These are phyloP conservation scores for Geosmithia flava DNA, from an alignment of 2,329 filamentous ascomycete species.

Conservation along the genomic window DNA sequence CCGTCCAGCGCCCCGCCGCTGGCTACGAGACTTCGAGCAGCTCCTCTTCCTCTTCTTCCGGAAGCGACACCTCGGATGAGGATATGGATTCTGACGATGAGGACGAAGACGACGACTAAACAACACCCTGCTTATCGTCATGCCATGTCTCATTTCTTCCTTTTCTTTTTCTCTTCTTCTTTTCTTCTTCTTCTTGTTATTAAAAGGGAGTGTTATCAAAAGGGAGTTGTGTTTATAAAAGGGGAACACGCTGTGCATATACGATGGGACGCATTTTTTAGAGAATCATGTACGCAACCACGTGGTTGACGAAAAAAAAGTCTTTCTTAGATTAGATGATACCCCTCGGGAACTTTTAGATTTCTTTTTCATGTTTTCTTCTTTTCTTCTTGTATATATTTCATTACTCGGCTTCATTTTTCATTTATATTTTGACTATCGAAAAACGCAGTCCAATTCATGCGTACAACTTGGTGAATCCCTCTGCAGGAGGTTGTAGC, in stretches of 20 bases:
- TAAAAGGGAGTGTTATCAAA: background rate
- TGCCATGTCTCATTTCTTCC: background rate
- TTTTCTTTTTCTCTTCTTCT: background rate
- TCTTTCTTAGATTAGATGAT: background rate
- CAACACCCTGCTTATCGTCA: background rate
- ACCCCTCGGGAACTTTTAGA: background rate
- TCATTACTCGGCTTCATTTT: no score
- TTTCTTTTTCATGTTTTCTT: background rate
- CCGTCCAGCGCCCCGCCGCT: background rate
- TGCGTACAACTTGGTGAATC: slow-evolving; percentile 57
- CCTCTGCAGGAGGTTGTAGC: slow-evolving; percentile 72
- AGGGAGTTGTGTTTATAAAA: background rate
- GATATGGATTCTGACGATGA: slow-evolving; percentile 12
- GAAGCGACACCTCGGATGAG: slow-evolving; percentile 19
- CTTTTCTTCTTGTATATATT: no score
- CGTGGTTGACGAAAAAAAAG: background rate
- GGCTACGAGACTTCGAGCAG: slow-evolving; percentile 24
- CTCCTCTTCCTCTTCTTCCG: slow-evolving; percentile 26
- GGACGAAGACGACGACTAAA: slow-evolving; percentile 1
- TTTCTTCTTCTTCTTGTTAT: background rate
- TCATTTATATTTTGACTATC: no score
- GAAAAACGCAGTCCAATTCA: background rate
- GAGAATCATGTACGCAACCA: background rate
- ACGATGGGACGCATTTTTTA: background rate
- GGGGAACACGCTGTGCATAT: background rate